Percentiles rank a stretch among this genome's conserved stretches.
phyloP scores from a whole-genome alignment of 345 rosid genomes.

The Moricandia moricandioides region DNA sequence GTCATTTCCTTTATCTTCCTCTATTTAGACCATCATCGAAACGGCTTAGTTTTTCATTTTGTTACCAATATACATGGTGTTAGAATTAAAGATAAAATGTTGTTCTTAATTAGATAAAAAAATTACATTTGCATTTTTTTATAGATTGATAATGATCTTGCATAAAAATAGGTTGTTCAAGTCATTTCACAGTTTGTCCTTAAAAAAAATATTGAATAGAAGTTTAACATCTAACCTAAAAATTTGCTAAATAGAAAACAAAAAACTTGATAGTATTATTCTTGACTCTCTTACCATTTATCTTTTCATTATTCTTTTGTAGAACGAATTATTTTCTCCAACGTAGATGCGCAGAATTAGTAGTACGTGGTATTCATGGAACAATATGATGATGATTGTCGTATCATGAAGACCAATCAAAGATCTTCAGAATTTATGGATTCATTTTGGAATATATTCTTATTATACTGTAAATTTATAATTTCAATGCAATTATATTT shows the following conservation, averaged over 20 bases:
- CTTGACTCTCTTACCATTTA: too few species aligned
- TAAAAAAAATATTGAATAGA: too few species aligned
- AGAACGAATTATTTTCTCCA: not conserved
- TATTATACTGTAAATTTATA: too few species aligned
- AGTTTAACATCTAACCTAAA: too few species aligned
- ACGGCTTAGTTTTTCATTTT: not conserved
- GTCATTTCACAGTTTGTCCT: too few species aligned
- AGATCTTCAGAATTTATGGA: conserved; percentile 24
- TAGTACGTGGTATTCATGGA: conserved; percentile 31
- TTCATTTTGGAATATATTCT: too few species aligned
- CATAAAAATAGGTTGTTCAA: too few species aligned
- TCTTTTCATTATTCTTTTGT: too few species aligned
- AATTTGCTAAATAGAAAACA: too few species aligned
- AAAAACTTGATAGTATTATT: too few species aligned
- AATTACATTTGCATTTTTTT: not conserved
- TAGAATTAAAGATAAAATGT: not conserved
- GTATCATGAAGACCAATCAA: conserved; percentile 35
- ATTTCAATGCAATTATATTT: too few species aligned
- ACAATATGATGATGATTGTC: conserved; percentile 38
- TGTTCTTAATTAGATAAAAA: not conserved
- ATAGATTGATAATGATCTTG: not conserved
- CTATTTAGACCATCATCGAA: not conserved
- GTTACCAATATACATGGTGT: not conserved
- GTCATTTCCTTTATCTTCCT: not conserved
- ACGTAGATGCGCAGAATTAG: conserved; percentile 9